A percentile compares a stretch with the other conserved stretches of the same genome.
These are phyloP conservation scores for Punctularia strigosozonata DNA, from an alignment of 768 basidiomycete species.

Conservation along the genomic window DNA sequence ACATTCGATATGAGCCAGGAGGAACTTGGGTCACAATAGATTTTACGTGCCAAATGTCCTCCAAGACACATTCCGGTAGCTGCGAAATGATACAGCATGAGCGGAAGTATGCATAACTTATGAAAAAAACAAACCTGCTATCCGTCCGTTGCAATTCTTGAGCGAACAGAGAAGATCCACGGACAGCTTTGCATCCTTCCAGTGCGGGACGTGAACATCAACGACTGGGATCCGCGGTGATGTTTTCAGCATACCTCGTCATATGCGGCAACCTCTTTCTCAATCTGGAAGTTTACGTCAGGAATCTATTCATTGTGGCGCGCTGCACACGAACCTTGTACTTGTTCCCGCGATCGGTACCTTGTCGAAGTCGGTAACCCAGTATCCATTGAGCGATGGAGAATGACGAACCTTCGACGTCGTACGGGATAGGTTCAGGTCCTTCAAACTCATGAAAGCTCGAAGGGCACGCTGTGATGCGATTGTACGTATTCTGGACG, in stretches of 20 bases:
- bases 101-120: background rate
- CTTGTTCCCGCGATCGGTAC: slow-evolving; percentile 84
- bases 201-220: background rate
- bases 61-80: slow-evolving; percentile 89
- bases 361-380: slow-evolving; percentile 19
- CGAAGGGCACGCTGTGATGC: slow-evolving; percentile 58
- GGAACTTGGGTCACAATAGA: slow-evolving; percentile 5
- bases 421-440: slow-evolving; percentile 82
- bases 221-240: background rate
- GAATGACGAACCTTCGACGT: slow-evolving; percentile 50
- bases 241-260: slow-evolving; percentile 49
- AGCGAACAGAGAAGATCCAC: slow-evolving; percentile 65
- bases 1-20: slow-evolving; percentile 22
- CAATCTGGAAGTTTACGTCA: slow-evolving; percentile 37
- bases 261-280: slow-evolving; percentile 80
- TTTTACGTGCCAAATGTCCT: slow-evolving; percentile 60
- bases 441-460: slow-evolving; percentile 90
- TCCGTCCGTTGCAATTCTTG: slow-evolving; percentile 82
- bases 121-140: slow-evolving; percentile 48
- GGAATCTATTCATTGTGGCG: background rate
- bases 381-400: slow-evolving; percentile 3
- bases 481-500: background rate
- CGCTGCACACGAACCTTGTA: slow-evolving; percentile 62
- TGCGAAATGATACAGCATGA: slow-evolving; percentile 22
- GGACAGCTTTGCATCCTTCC: slow-evolving; percentile 68